phyloP scores from a whole-genome alignment of 106 monocot species.

The Narthecium ossifragum region DNA sequence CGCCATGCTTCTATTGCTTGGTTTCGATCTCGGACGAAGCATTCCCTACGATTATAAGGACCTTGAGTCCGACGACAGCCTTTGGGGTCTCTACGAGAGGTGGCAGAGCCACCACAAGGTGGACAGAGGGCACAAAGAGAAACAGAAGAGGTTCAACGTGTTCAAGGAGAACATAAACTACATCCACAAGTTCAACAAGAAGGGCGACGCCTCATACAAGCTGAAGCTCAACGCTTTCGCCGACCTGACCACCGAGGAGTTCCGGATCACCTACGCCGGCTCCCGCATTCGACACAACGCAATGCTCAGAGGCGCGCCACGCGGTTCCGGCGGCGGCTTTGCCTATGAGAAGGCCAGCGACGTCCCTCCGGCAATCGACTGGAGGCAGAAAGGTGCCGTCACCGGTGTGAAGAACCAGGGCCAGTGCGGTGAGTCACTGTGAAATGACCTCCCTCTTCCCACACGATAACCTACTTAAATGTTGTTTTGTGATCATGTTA shows the following conservation, averaged over 20 bases:
- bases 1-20: not conserved
- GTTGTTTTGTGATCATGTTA: too few species aligned
- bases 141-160: constrained; percentile 41
- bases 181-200: constrained; percentile 45
- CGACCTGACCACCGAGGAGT: constrained; percentile 46
- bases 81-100: constrained; percentile 50
- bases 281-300: constrained; percentile 20
- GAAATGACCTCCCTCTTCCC: too few species aligned
- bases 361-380: constrained; percentile 26
- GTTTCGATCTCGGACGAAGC: not conserved
- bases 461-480: too few species aligned
- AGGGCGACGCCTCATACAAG: constrained; percentile 28
- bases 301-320: not conserved
- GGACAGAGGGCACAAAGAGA: constrained; percentile 34
- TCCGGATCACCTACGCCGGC: constrained; percentile 24
- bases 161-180: constrained; percentile 46
- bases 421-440: constrained; percentile 42
- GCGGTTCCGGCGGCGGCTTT: not conserved
- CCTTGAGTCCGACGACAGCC: constrained; percentile 45
- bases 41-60: constrained; percentile 43
- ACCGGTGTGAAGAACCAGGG: constrained; percentile 51
- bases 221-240: constrained; percentile 49
- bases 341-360: constrained; percentile 11
- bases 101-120: constrained; percentile 51
- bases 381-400: constrained; percentile 46